phyloP scores from a whole-genome alignment of 208 protist species.

The Leishmania turanica region DNA sequence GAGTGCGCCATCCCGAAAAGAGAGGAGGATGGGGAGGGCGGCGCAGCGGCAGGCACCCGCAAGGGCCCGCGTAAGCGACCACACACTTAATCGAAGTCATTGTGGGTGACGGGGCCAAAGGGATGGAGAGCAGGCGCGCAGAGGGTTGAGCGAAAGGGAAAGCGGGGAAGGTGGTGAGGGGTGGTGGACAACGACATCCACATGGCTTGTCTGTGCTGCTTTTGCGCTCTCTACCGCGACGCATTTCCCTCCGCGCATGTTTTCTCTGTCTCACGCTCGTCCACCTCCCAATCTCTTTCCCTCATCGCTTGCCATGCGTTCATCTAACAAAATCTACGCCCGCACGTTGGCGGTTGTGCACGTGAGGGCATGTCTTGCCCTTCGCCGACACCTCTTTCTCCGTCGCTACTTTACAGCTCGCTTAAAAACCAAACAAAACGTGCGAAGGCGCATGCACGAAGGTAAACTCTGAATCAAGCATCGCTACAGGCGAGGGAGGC shows the following conservation, averaged over 20 bases:
- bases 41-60: background rate
- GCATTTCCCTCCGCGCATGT: background rate
- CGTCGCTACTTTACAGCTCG: background rate
- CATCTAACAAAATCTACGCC: background rate
- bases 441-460: background rate
- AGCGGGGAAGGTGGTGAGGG: background rate
- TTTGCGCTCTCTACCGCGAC: background rate
- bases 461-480: background rate
- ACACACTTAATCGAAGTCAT: background rate
- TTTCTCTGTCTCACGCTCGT: background rate
- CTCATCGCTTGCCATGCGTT: background rate
- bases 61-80: conserved; percentile 7
- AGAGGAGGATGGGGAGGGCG: background rate
- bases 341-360: too few relatives aligned
- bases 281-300: background rate
- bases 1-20: conserved; percentile 13
- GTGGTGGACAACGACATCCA: background rate
- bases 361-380: background rate
- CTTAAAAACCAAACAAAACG: background rate
- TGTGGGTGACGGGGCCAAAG: background rate
- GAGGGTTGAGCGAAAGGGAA: too few relatives aligned
- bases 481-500: background rate
- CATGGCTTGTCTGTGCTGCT: background rate
- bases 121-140: background rate
- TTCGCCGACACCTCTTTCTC: background rate